Conservation (phyloP, 2,329 filamentous ascomycete species). For the Cordyceps fumosorosea region DNA sequence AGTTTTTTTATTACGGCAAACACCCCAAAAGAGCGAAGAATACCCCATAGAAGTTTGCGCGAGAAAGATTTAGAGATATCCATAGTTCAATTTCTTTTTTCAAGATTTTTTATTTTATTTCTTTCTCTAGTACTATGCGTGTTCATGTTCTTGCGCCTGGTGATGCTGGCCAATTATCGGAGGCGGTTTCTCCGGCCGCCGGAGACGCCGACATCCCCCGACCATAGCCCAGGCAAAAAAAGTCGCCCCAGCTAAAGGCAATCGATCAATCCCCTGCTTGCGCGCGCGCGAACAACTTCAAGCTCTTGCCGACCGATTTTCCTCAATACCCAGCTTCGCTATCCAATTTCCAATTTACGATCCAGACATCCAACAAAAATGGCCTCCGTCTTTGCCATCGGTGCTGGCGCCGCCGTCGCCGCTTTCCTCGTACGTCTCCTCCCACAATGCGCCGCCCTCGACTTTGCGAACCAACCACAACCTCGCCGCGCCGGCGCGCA, state of each 20-base stretch:
- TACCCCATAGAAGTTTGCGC: background rate
- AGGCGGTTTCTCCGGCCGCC: constrained; percentile 6
- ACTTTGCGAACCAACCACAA: background rate
- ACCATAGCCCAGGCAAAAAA: constrained; percentile 1
- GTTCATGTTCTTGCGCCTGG: background rate
- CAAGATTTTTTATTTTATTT: background rate
- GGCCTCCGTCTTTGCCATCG: constrained; percentile 39
- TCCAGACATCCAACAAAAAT: too few relatives aligned
- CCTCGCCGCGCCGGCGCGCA: background rate
- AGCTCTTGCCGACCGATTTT: background rate
- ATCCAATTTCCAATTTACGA: too few relatives aligned
- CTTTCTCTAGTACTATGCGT: background rate
- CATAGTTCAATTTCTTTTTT: background rate
- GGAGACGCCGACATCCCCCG: constrained; percentile 7
- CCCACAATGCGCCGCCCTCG: background rate
- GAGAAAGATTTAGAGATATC: background rate
- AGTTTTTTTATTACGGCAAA: too few relatives aligned
- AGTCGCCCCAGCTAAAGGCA: background rate
- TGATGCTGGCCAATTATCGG: background rate
- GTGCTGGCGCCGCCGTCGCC: constrained; percentile 43
- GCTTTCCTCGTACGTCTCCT: constrained; percentile 41
- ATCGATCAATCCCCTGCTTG: background rate
- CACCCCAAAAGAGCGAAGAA: background rate
- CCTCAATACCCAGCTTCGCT: background rate
- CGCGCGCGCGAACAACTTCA: background rate